Percentiles rank a stretch among this genome's conserved stretches.
phyloP scores from a whole-genome alignment of 148 eudicot genomes.

The Heliosperma pusillum region DNA sequence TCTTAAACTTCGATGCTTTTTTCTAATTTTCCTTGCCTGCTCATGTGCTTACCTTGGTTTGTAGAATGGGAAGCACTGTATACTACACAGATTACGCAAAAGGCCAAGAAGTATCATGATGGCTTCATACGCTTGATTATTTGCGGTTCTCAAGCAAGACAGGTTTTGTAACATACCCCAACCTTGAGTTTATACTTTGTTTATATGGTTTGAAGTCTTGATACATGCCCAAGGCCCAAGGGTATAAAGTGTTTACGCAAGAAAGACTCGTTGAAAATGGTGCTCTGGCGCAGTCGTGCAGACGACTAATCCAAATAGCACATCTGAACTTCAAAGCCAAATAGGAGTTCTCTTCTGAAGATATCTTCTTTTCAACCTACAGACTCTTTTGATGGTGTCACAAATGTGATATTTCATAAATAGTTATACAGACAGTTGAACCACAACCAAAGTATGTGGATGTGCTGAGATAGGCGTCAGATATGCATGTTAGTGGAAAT shows the following conservation, averaged over 20 bases:
- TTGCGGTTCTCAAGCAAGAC: constrained; percentile 65
- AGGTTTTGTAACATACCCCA: constrained; percentile 43
- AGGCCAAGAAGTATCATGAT: constrained; percentile 91
- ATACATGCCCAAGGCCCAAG: not conserved
- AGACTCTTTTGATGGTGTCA: not conserved
- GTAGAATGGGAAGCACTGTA: constrained; percentile 88
- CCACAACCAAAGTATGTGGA: not conserved
- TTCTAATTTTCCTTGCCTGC: not conserved
- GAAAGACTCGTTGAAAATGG: not conserved
- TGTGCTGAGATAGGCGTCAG: not conserved
- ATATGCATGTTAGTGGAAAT: not conserved
- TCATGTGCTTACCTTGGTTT: constrained; percentile 20
- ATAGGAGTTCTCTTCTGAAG: not conserved
- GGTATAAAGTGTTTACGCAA: not conserved
- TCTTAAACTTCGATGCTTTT: not conserved
- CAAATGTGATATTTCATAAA: not conserved
- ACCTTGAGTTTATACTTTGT: not conserved
- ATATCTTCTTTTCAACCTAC: not conserved
- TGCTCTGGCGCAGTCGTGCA: not conserved
- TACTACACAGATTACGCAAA: constrained; percentile 72
- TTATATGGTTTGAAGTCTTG: not conserved
- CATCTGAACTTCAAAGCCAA: not conserved
- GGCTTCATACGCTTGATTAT: constrained; percentile 57
- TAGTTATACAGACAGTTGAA: not conserved
- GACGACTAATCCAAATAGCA: not conserved